Conservation (phyloP, 805 yeast genomes). For the Myxozyma geophila region DNA sequence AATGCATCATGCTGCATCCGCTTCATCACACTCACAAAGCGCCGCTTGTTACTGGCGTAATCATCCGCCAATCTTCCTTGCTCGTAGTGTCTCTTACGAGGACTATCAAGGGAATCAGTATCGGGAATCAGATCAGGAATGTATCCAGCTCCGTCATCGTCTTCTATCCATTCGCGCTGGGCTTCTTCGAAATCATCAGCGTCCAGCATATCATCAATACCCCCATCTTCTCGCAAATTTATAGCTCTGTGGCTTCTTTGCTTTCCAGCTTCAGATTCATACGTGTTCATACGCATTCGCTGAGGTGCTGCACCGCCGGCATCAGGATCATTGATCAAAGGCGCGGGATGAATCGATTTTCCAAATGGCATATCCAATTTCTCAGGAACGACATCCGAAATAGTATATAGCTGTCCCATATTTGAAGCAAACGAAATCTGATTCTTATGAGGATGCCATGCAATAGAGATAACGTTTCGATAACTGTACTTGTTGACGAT, state of each 20-base stretch:
- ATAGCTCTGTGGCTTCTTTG: neutral
- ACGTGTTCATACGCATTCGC: constrained; percentile 29
- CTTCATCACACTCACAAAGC: constrained; percentile 11
- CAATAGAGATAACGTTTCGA: constrained; percentile 47
- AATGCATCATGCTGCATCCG: constrained; percentile 54
- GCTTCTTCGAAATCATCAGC: constrained; percentile 40
- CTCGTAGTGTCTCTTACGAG: neutral
- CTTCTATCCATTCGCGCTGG: constrained; percentile 57
- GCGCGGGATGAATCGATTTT: constrained; percentile 29
- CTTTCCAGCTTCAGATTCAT: constrained; percentile 7
- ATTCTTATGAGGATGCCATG: constrained; percentile 50
- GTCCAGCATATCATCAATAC: constrained; percentile 35
- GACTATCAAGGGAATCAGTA: constrained; percentile 13
- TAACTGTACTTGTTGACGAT: constrained; percentile 40
- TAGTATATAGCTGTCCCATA: constrained; percentile 44
- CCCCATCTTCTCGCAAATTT: neutral
- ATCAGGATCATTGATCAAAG: constrained; percentile 44
- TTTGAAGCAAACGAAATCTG: constrained; percentile 42
- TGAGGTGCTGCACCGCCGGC: constrained; percentile 38
- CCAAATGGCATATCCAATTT: constrained; percentile 40
- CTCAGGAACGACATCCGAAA: constrained; percentile 37
- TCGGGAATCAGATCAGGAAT: constrained; percentile 24
- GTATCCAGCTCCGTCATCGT: constrained; percentile 58
- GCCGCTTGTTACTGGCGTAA: constrained; percentile 9
- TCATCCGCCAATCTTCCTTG: constrained; percentile 2